Base-by-base conservation (phyloP, 345 rosid genomes). In the Dipteronia dyeriana region DNA sequence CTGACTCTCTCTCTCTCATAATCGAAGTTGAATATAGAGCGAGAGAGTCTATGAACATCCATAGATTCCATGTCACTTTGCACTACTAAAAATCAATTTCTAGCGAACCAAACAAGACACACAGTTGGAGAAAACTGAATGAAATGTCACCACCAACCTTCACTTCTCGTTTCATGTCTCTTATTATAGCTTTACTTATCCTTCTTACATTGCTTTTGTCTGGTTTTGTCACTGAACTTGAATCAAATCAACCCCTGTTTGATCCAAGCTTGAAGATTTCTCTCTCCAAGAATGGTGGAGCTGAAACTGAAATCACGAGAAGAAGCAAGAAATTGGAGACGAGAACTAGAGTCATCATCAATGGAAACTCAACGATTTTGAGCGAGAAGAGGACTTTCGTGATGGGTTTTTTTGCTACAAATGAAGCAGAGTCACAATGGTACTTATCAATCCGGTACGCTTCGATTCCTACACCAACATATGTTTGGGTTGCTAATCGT, bases 401-500 rank as follows among this genome's bases (percentile, higher is more conserved):
- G 71, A 75, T 89, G 75, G 89, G 89, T 16, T 88, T 90, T 82
- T 87, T 90, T 62, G 74, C 77, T 62, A 76, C 85, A 1, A 82
- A 75, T 45, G 92, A 79, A 62, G 91, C 77, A 62, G 79, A 75
- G 29, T 64, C 86, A 3, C 70, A 56, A 20, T 86, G 88, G 89
- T 90, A 87, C 78, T 56, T 90, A 5, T 89, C 90, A 20, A 85
- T 90, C 31, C 78, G 87, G 82, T 90, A 88, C 69, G 80, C 88
- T 83, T 86, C 89, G 20, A 82, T 86, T 6, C 85, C 91, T 10
- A 79, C 85, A 4, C 89, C 80, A 3, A 84, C 83, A 0, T 79
- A 79, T 22, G 88, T 90, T 68, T 90, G 90, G 93, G 90, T 90
- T 22, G 93, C 90, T 9, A 87, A 90, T 73, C 87, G 90, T 9